A percentile compares a stretch with the other conserved stretches of the same genome.
Conservation (phyloP, 495 filamentous ascomycete species). For the Cairneyella variabilis region DNA sequence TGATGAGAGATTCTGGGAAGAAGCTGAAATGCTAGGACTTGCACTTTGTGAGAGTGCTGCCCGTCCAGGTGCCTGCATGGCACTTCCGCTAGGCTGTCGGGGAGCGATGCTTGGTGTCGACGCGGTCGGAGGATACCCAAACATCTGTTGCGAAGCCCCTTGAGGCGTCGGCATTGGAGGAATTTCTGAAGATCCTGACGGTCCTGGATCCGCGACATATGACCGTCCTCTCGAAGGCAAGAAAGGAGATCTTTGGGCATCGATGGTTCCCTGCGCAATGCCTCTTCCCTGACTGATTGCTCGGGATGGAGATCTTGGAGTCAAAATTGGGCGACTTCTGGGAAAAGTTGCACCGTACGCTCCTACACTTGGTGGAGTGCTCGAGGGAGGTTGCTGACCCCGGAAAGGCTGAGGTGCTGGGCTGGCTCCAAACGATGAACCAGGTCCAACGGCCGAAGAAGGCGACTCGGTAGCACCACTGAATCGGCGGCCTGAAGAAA, state of each 20-base stretch:
- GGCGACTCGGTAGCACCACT: constrained; percentile 20
- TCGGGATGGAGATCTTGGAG: constrained; percentile 57
- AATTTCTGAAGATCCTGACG: constrained; percentile 25
- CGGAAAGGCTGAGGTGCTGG: constrained; percentile 14
- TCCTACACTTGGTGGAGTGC: constrained; percentile 26
- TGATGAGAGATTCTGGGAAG: constrained; percentile 41
- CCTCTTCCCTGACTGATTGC: constrained; percentile 41
- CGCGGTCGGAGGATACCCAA: constrained; percentile 34
- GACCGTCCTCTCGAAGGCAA: constrained; percentile 17
- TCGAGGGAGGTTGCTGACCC: constrained; percentile 13
- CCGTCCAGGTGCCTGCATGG: constrained; percentile 35
- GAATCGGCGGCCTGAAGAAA: constrained; percentile 7
- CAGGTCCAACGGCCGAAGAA: constrained; percentile 8
- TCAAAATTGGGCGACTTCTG: constrained; percentile 51
- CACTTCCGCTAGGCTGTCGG: constrained; percentile 38
- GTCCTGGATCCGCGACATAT: constrained; percentile 19
- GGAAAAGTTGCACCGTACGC: constrained; percentile 29
- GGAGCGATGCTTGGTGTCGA: constrained; percentile 37
- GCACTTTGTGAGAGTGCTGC: constrained; percentile 44
- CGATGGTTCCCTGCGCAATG: constrained; percentile 41
- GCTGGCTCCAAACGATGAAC: constrained; percentile 16
- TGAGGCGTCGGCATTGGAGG: constrained; percentile 31
- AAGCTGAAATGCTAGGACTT: constrained; percentile 52
- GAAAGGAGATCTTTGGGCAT: constrained; percentile 36
- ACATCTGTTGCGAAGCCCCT: constrained; percentile 22